Percentiles rank a stretch among this genome's conserved stretches.
Evolutionary conservation across 495 filamentous ascomycete genomes (phyloP).

Genomic region (Ascodesmis nigricans): DNA sequence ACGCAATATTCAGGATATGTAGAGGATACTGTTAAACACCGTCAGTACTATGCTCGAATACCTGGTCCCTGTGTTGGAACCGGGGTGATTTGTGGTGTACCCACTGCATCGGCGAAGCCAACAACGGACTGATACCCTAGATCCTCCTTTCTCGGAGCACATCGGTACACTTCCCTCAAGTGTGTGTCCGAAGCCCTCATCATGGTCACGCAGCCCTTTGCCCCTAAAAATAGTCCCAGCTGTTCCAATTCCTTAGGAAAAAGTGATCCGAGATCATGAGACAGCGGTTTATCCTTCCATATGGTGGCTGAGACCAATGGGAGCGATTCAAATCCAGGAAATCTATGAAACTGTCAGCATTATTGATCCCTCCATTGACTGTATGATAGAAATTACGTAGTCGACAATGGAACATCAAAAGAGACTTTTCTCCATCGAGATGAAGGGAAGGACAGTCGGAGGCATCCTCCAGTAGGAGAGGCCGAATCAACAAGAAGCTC

Average conservation of each 20-base stretch:
- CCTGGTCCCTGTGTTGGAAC: too few species aligned
- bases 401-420: too few species aligned
- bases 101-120: slow-evolving; percentile 63
- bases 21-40: slow-evolving; percentile 43
- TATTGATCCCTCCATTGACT: too few species aligned
- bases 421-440: too few species aligned
- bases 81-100: slow-evolving; percentile 19
- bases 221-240: slow-evolving; percentile 37
- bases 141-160: slow-evolving; percentile 44
- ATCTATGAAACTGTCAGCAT: too few species aligned
- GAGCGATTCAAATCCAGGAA: too few species aligned
- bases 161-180: slow-evolving; percentile 47
- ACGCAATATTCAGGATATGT: slow-evolving; percentile 55
- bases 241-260: slow-evolving; percentile 31
- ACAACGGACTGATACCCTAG: slow-evolving; percentile 56
- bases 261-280: slow-evolving; percentile 36
- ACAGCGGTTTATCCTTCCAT: slow-evolving; percentile 51
- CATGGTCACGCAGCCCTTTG: slow-evolving; percentile 41
- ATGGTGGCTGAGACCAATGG: slow-evolving; percentile 42
- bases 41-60: too few species aligned
- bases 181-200: slow-evolving; percentile 45
- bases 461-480: slow-evolving; percentile 18
- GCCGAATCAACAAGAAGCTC: too few species aligned
- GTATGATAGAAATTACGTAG: too few species aligned
- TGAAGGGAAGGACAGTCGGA: slow-evolving; percentile 36